phyloP scores from a whole-genome alignment of 495 filamentous ascomycete genomes.

The Pseudoneurospora amorphoporcata region DNA sequence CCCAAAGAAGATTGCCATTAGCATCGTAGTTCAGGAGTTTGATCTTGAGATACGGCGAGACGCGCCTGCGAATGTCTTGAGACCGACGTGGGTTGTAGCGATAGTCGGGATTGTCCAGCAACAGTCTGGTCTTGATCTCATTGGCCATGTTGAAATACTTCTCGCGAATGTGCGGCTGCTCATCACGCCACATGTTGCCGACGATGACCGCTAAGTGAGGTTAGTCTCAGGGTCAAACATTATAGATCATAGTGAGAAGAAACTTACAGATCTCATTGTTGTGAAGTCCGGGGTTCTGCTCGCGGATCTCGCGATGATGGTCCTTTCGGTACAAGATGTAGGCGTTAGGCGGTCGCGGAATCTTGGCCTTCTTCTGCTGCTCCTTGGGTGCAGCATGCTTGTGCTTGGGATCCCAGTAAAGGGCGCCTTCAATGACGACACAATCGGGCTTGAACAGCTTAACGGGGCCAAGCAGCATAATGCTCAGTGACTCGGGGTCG shows the following conservation, averaged over 20 bases:
- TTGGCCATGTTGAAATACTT: constrained; percentile 8
- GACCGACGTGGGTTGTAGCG: constrained; percentile 7
- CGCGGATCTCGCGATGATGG: constrained; percentile 5
- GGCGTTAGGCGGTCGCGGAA: constrained; percentile 18
- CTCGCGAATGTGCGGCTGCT: constrained; percentile 6
- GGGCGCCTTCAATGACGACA: neutral
- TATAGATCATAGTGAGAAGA: neutral
- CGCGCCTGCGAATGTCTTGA: neutral
- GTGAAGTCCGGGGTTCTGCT: constrained; percentile 5
- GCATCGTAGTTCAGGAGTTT: constrained; percentile 2
- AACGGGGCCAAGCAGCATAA: constrained; percentile 10
- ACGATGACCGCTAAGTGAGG: constrained; percentile 6
- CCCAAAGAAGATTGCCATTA: neutral
- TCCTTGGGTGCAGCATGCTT: neutral
- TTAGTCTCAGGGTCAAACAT: constrained; percentile 3
- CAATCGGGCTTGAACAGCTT: constrained; percentile 1
- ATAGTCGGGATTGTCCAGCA: constrained; percentile 6
- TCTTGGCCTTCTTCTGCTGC: neutral
- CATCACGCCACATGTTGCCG: constrained; percentile 3
- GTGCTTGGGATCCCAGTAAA: constrained; percentile 5
- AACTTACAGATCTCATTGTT: constrained; percentile 19
- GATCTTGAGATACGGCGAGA: constrained; percentile 1
- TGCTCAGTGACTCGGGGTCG: neutral
- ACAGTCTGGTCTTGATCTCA: constrained; percentile 9
- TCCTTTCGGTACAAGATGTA: constrained; percentile 17